Conservation (phyloP, 2,329 filamentous ascomycete species). For the Knoxdaviesia proteae region DNA sequence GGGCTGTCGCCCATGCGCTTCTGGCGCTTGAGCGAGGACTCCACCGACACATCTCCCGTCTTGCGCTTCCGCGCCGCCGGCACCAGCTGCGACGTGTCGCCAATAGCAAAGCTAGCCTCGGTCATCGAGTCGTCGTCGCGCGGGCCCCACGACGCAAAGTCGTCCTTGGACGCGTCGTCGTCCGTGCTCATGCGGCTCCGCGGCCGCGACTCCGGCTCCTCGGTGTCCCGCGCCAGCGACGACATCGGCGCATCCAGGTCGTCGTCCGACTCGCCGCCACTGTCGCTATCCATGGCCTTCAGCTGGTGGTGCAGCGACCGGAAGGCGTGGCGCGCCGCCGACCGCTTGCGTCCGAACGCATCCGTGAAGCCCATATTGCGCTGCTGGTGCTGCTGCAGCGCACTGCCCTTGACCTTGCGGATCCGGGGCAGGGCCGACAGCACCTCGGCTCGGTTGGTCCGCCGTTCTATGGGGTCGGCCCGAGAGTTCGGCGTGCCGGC, state of each 20-base stretch:
- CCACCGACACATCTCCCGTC: constrained; percentile 29
- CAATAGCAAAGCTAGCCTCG: constrained; percentile 46
- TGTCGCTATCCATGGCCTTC: constrained; percentile 26
- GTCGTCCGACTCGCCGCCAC: constrained; percentile 62
- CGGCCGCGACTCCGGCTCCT: constrained; percentile 66
- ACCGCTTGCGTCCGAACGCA: constrained; percentile 42
- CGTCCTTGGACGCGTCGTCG: constrained; percentile 31
- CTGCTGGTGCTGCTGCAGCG: background rate
- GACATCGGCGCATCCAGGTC: constrained; percentile 37
- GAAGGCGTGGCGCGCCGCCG: constrained; percentile 37
- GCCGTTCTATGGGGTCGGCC: constrained; percentile 38
- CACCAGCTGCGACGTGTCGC: constrained; percentile 22
- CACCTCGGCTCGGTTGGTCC: constrained; percentile 30
- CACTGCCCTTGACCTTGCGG: constrained; percentile 38
- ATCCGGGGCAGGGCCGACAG: constrained; percentile 53
- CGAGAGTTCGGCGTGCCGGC: constrained; percentile 45
- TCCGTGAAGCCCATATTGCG: constrained; percentile 18
- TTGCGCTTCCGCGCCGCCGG: constrained; percentile 49
- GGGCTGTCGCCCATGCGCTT: constrained; percentile 66
- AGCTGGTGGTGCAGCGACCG: constrained; percentile 56
- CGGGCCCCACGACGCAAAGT: constrained; percentile 23
- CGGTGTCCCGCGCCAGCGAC: constrained; percentile 52
- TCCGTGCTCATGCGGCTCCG: constrained; percentile 53
- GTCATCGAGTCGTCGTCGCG: constrained; percentile 47
- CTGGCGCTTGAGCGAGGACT: constrained; percentile 54